Evolutionary conservation across 495 filamentous ascomycete species (phyloP), one percentile per base, ranked within the genome.

Genomic region (Penicillium taxi): DNA sequence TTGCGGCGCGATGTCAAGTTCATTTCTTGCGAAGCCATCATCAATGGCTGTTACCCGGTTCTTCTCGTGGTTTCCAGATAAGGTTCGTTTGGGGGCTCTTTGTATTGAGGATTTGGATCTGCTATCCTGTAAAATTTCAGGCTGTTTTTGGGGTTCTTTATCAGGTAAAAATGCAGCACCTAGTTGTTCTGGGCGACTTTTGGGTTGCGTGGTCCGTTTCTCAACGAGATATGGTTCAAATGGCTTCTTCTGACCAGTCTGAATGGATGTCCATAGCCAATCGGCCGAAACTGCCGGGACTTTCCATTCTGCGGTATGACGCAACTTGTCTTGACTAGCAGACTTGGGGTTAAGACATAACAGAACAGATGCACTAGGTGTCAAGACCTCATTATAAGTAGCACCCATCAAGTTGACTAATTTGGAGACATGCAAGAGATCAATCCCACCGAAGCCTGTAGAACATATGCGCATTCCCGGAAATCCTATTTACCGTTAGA

Each of bases 201-300:
- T 28, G 9, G 29, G 51, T 43, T 60, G 61, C 7, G 59, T 47
- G 29, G 44, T 30, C 39, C 37, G 50, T 37, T 47, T 58, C 35
- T 38, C 56, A 9, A 70, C 45, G 7, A 67, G 33, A 41, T 72
- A 73, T 3, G 65, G 50, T n/a, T 63, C 60, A 28, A 77, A 75
- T 9, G 67, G 52, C 32, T 74, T 67, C 44, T 53, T 67, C 37
- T 69, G 60, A n/a, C 73, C 72, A 23, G 48, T 52, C 31, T 64
- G 58, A n/a, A 96, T 75, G 47, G 81, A 90, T 32, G 78, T 74
- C 77, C 82, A 87, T 2, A 98, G 65, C 91, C 91, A 98, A 9
- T 78, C 76, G 4, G 72, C 72, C 5, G 70, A 76, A 13, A 96
- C 83, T 2, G 86, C 77, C 16, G 87, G 83, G 6, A 96, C 79